phyloP scores from a whole-genome alignment of 1,284 basidiomycete species.

The Ganoderma leucocontextum region DNA sequence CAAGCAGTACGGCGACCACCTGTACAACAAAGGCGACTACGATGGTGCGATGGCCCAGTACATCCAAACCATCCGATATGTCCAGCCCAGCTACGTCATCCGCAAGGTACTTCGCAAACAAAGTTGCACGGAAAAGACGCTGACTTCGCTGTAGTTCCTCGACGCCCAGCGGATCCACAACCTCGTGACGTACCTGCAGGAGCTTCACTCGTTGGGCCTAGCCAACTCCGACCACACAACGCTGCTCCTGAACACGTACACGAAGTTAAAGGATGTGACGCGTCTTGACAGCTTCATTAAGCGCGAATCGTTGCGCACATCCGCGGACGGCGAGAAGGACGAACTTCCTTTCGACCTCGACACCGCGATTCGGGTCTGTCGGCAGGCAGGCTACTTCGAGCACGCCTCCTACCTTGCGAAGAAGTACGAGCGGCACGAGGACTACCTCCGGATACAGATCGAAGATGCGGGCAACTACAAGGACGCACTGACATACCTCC shows the following conservation, averaged over 20 bases:
- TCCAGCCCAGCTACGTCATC: constrained; percentile 96
- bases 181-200: constrained; percentile 95
- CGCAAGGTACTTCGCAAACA: constrained; percentile 74
- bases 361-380: constrained; percentile 95
- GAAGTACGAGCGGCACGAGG: constrained; percentile 91
- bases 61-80: constrained; percentile 86
- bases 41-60: constrained; percentile 95
- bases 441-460: constrained; percentile 93
- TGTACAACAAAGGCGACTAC: constrained; percentile 92
- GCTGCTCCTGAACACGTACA: constrained; percentile 94
- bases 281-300: constrained; percentile 94
- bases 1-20: constrained; percentile 89
- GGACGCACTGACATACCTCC: constrained; percentile 86
- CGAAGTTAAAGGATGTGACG: constrained; percentile 92
- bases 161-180: constrained; percentile 96
- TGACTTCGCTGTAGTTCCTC: constrained; percentile 77
- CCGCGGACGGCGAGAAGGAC: constrained; percentile 46
- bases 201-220: constrained; percentile 87
- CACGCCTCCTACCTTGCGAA: constrained; percentile 95
- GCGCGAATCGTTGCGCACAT: constrained; percentile 66
- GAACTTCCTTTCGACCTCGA: constrained; percentile 96
- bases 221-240: constrained; percentile 98
- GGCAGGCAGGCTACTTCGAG: constrained; percentile 95
- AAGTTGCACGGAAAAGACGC: background rate
- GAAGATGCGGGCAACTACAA: constrained; percentile 88